Percentiles rank a stretch among this genome's conserved stretches.
Evolutionary conservation across 2,329 filamentous ascomycete species (phyloP).

Genomic region (Daldinia eschscholtzii): DNA sequence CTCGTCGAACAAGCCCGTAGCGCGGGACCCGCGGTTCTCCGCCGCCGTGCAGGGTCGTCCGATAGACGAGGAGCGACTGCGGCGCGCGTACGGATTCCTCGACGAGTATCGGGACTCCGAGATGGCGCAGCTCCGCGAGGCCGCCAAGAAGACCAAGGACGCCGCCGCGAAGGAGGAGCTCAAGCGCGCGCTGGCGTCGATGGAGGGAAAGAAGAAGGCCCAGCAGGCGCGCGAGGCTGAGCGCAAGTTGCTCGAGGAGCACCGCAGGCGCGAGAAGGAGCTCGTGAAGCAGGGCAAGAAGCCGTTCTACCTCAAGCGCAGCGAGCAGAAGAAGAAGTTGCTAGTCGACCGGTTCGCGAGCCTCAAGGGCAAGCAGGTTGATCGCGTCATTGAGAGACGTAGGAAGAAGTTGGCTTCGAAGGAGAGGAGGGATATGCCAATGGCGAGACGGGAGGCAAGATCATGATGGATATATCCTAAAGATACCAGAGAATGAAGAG

Average conservation of each 20-base stretch:
- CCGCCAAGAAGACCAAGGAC: conserved; percentile 69
- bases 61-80: conserved; percentile 69
- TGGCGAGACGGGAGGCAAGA: conserved; percentile 57
- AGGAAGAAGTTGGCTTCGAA: conserved; percentile 89
- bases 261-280: conserved; percentile 86
- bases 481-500: conserved; percentile 43
- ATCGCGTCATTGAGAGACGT: conserved; percentile 85
- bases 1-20: conserved; percentile 66
- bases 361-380: conserved; percentile 87
- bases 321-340: conserved; percentile 89
- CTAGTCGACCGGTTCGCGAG: conserved; percentile 82
- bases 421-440: conserved; percentile 83
- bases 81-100: conserved; percentile 87
- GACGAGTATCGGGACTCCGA: conserved; percentile 88
- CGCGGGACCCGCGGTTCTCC: conserved; percentile 88
- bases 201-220: conserved; percentile 82
- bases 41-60: conserved; percentile 65
- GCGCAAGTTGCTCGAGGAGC: conserved; percentile 61
- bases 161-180: conserved; percentile 65
- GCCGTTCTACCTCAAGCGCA: conserved; percentile 93
- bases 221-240: conserved; percentile 74
- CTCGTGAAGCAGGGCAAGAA: conserved; percentile 88
- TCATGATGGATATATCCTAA: conserved; percentile 17
- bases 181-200: conserved; percentile 79
- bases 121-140: conserved; percentile 77